Evolutionary conservation across 148 eudicot species (phyloP), one percentile per base, ranked within the genome.

Genomic region (Fagopyrum tataricum): DNA sequence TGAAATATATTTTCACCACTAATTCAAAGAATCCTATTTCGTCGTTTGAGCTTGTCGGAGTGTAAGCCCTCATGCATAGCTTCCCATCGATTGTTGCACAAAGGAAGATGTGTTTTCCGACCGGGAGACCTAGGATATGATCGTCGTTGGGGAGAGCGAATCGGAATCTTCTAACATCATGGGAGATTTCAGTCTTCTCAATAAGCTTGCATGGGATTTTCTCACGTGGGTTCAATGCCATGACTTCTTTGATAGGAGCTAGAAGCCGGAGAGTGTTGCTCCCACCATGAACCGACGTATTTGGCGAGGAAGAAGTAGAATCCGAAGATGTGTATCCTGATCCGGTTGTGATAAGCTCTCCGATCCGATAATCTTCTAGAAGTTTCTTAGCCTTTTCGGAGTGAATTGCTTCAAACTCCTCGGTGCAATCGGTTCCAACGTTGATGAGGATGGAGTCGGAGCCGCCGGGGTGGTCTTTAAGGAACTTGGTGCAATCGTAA

Each of bases 31-130:
- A 84, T 0, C 98, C 97, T 0, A 88, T 83, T 26, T 81, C 85
- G 71, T 94, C 91, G 6, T 81, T 72, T 6, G 82, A 59, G 83
- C 87, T 85, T 0, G 98, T 79, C 0, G 98, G 98, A 0, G 98
- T 94, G 83, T 94, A 94, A 2, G 96, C 98, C 70, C 98, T 76
- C 98, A 94, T 89, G 72, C 98, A 91, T 0, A 90, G 87, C 85
- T 91, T 94, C 2, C 80, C 90, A 1, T 88, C 88, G 6, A 91
- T 44, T 4, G 51, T 74, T 0, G 90, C 96, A 72, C 98, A 91
- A 0, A 91, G 11, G 74, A 89, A 90, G 5, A 94, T 82, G 81
- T 94, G 98, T 55, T 94, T 94, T 1, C 98, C 98, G 0, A 86
- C 90, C 0, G 98, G 89, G 62, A 94, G 79, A 2, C 98, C 98